Evolutionary conservation across 176 grass and related monocot genomes (phyloP).

Genomic region (Oryza punctata): DNA sequence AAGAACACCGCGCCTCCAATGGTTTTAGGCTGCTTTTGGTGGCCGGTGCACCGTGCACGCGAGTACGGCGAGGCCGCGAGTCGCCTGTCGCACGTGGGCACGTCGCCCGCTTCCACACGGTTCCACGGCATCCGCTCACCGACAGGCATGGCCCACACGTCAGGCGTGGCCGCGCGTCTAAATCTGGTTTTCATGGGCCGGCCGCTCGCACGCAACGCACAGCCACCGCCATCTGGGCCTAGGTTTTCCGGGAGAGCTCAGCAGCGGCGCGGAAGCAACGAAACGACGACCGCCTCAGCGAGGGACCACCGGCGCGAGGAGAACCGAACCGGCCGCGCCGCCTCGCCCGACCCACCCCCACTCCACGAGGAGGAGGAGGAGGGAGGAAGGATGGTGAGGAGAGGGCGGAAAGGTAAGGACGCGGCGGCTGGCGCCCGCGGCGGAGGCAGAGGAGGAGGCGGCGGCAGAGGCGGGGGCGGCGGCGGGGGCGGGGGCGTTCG

Average conservation of each 20-base stretch:
- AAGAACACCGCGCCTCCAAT: background rate
- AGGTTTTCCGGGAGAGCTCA: slow-evolving; percentile 45
- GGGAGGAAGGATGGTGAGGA: slow-evolving; percentile 43
- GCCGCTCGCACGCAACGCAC: background rate
- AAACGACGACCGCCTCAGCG: background rate
- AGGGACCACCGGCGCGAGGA: background rate
- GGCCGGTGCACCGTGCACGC: background rate
- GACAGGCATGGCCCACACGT: slow-evolving; percentile 9
- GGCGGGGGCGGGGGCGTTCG: slow-evolving; percentile 20
- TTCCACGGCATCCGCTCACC: background rate
- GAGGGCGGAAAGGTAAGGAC: slow-evolving; percentile 28
- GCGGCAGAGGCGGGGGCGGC: background rate
- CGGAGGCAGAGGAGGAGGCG: background rate
- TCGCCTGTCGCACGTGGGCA: background rate
- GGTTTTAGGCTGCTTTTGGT: background rate
- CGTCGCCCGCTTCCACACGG: background rate
- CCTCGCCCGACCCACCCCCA: background rate
- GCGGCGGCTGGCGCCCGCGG: background rate
- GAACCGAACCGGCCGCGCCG: background rate
- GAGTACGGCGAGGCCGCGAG: background rate
- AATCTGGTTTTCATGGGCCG: background rate
- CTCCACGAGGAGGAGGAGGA: background rate
- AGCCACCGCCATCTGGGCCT: slow-evolving; percentile 30
- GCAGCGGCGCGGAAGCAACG: background rate
- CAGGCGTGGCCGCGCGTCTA: background rate